A percentile compares a stretch with the other conserved stretches of the same genome.
phyloP scores from a whole-genome alignment of 2,329 filamentous ascomycete genomes.

The Cucurbitaria berberidis region DNA sequence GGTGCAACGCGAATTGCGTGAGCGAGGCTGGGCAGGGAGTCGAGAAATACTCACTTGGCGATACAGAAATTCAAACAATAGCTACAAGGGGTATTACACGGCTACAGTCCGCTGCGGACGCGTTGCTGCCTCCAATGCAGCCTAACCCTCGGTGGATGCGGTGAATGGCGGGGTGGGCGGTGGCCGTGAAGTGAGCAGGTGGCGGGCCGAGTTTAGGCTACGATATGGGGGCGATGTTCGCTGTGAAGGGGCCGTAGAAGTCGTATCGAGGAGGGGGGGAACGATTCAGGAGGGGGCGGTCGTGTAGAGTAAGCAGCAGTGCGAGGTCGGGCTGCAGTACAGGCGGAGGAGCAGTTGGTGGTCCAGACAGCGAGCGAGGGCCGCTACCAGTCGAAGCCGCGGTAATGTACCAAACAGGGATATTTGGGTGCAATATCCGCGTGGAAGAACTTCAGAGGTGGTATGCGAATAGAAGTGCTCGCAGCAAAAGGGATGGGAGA shows the following conservation, averaged over 20 bases:
- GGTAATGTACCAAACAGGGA: constrained; percentile 14
- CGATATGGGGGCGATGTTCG: constrained; percentile 1
- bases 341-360: constrained; percentile 19
- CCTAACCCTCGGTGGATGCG: constrained; percentile 18
- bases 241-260: constrained; percentile 1
- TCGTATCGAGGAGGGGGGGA: constrained; percentile 4
- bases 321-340: constrained; percentile 24
- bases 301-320: constrained; percentile 21
- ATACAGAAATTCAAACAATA: constrained; percentile 27
- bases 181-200: constrained; percentile 16
- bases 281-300: constrained; percentile 10
- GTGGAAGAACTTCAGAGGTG: constrained; percentile 5
- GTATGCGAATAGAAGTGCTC: constrained; percentile 11
- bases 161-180: constrained; percentile 40
- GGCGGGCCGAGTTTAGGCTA: constrained; percentile 4
- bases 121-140: constrained; percentile 14
- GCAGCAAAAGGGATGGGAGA: constrained; percentile 13
- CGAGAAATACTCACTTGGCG: constrained; percentile 32
- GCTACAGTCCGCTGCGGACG: constrained; percentile 16
- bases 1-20: not conserved
- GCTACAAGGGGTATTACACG: constrained; percentile 8
- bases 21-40: constrained; percentile 4
- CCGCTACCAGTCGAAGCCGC: constrained; percentile 19
- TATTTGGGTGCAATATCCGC: constrained; percentile 10
- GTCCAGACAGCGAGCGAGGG: constrained; percentile 13